Base-by-base conservation (phyloP, 768 basidiomycete genomes). In the Collybia mongolica region DNA sequence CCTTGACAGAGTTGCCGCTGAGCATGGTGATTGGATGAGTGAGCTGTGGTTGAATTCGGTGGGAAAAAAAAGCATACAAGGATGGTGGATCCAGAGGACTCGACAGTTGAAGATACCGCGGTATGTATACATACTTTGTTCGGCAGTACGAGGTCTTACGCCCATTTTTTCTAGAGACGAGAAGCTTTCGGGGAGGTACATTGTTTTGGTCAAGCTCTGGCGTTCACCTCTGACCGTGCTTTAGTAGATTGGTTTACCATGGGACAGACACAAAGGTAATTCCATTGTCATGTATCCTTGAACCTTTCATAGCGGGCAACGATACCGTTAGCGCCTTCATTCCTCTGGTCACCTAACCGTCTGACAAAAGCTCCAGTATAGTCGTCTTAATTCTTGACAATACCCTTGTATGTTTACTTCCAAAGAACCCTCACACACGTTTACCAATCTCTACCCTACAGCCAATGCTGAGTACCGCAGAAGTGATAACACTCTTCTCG, bases 161-260 rank as follows among this genome's bases (percentile, higher is more conserved):
- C 24, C 7, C 24, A 26, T 4, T 3, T 44, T 20, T 12, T 48
- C 0, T 47, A 93, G 92, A 72, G 93, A 47, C 77, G 93, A 38
- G 93, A 95, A 70, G 92, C 93, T 0, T 93, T 82, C 51, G 93
- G 95, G 67, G 93, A 96, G 81, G 93, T 92, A 48, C 6, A 64
- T 20, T 15, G 20, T 18, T 28, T 24, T 17, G 23, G 44, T 39
- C 46, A 28, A 38, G 24, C 29, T 32, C 55, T 36, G 12, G 22
- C n/a, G n/a, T n/a, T 6, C 37, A 23, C 45, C 46, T 17, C 44
- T 41, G 39, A 32, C 39, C 47, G 17, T 28, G 41, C 14, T 20
- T 36, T 32, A 44, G 41, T 62, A 95, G 93, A 86, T 95, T 39
- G 93, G 93, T n/a, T 73, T 96, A 6, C 86, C 91, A 1, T 70